A percentile compares a stretch with the other conserved stretches of the same genome.
These are phyloP conservation scores for Aspergillus sp. DNA, from an alignment of 2,329 filamentous ascomycete species.

Conservation along the genomic window DNA sequence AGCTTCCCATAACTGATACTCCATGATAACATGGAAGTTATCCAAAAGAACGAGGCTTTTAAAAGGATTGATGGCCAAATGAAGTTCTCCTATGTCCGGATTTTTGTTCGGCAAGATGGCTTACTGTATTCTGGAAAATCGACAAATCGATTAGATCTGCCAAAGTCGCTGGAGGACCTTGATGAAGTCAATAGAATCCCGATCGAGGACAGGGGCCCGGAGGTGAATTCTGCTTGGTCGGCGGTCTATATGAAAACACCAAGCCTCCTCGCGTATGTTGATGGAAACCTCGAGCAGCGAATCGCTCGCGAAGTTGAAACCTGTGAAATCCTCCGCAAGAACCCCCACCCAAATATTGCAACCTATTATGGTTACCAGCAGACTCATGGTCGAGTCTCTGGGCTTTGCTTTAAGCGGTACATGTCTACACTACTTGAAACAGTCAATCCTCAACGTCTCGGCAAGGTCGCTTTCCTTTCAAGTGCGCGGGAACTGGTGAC, in stretches of 20 bases:
- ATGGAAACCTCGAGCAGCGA: conserved; percentile 18
- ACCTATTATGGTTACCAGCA: conserved; percentile 22
- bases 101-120: conserved; percentile 19
- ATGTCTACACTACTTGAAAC: conserved; percentile 20
- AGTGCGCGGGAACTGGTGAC: conserved; percentile 18
- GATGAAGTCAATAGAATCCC: conserved; percentile 16
- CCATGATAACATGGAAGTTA: conserved; percentile 16
- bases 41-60: conserved; percentile 23
- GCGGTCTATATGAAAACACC: conserved; percentile 22
- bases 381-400: conserved; percentile 20
- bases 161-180: conserved; percentile 18
- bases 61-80: conserved; percentile 19
- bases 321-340: conserved; percentile 24
- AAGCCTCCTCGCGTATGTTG: conserved; percentile 20
- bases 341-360: conserved; percentile 30
- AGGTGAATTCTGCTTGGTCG: conserved; percentile 17
- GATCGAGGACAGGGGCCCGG: conserved; percentile 18
- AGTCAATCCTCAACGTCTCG: conserved; percentile 20
- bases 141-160: conserved; percentile 15
- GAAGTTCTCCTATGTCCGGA: conserved; percentile 22
- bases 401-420: conserved; percentile 29
- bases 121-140: conserved; percentile 24
- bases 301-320: conserved; percentile 22
- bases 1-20: too few species aligned
- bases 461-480: conserved; percentile 22